Percentiles rank a stretch among this genome's conserved stretches.
These are phyloP conservation scores for Schwanniomyces pseudopolymorphus DNA, from an alignment of 805 yeast genomes.

Conservation along the genomic window DNA sequence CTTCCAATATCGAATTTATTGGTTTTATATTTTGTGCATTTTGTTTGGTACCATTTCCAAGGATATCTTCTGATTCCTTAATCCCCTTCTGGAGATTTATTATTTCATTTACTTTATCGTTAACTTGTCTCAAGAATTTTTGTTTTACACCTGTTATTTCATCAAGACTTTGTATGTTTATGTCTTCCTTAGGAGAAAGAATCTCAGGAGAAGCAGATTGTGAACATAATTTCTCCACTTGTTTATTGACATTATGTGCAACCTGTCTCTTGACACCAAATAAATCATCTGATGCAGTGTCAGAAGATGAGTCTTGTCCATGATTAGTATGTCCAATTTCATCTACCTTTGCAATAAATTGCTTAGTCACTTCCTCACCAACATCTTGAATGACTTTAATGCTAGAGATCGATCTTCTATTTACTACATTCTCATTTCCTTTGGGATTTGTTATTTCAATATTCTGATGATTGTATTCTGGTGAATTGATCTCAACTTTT, in stretches of 20 bases:
- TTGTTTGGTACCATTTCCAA: not conserved
- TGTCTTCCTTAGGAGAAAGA: not conserved
- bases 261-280: conserved; percentile 29
- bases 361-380: conserved; percentile 33
- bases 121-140: conserved; percentile 20
- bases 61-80: not conserved
- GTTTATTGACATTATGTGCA: conserved; percentile 29
- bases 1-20: not conserved
- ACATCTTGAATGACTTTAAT: conserved; percentile 27
- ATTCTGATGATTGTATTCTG: not conserved
- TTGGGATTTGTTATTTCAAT: not conserved
- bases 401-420: not conserved
- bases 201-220: conserved; percentile 15
- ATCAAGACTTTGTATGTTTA: conserved; percentile 12
- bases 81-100: conserved; percentile 6
- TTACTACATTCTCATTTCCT: not conserved
- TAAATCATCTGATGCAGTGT: conserved; percentile 13
- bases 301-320: conserved; percentile 13
- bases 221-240: conserved; percentile 23
- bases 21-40: not conserved
- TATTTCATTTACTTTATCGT: conserved; percentile 20
- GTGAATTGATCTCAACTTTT: not conserved
- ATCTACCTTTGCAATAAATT: conserved; percentile 30
- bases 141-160: conserved; percentile 14
- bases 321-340: conserved; percentile 24